Evolutionary conservation across 306 rosid genomes (phyloP), one percentile per base, ranked within the genome.

Genomic region (Chamaecrista fasciculata): DNA sequence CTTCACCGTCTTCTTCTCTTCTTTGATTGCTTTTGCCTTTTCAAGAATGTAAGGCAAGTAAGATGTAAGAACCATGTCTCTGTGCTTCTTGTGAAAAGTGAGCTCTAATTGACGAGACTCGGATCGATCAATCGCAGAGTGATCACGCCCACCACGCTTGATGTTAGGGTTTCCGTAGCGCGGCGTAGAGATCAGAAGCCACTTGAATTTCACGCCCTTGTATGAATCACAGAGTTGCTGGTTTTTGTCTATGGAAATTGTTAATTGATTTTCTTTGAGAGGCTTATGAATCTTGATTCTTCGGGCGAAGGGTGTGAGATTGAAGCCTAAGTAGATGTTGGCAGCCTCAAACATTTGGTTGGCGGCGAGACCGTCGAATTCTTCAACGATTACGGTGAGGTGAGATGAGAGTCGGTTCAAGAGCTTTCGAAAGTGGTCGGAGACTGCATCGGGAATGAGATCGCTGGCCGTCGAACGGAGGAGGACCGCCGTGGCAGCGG

Each of bases 301-400:
- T 2, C 4, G 43, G 0, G 62, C 5, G 2, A 78, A 19, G 15
- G 81, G 44, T 2, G 79, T 59, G 28, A 70, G 57, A 51, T 42
- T 66, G 62, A 74, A 15, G 19, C 84, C 89, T 66, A 84, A 68
- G 67, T 82, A 87, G 48, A 78, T 24, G 67, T 69, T 78, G 6
- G 81, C 83, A 0, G 90, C 84, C 12, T 76, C 77, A 36, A 82
- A 87, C 80, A 85, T 66, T 40, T 85, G 81, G 78, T 82, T 87
- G 3, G 79, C 58, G 10, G 62, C 50, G 26, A 82, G 83, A 28
- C 81, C 85, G 21, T 84, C 87, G 55, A 76, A 71, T 64, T 82
- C 87, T 6, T 82, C 84, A 48, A 87, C 47, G 59, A 87, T 66
- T 19, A 87, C 19, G 66, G 72, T 80, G 62, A 82, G 61, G 2